phyloP scores from a whole-genome alignment of 2,329 filamentous ascomycete species.

The Juglanconis oblonga region DNA sequence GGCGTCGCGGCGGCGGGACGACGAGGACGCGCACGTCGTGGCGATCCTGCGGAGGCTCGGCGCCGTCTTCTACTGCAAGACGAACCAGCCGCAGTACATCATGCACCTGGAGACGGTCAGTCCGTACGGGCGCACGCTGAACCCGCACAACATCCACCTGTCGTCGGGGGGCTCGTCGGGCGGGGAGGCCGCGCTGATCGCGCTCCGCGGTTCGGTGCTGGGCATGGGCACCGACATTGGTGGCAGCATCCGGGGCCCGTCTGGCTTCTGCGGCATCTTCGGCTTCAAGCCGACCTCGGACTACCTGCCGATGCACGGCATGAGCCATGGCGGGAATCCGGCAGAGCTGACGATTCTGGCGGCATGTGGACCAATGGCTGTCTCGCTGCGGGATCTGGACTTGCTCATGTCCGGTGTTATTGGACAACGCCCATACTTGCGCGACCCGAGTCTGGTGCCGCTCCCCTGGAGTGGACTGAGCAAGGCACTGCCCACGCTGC shows the following conservation, averaged over 20 bases:
- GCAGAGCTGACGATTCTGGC: slow-evolving; percentile 33
- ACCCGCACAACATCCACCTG: slow-evolving; percentile 58
- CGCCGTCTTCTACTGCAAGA: slow-evolving; percentile 65
- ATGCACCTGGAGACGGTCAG: slow-evolving; percentile 58
- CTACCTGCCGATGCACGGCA: slow-evolving; percentile 26
- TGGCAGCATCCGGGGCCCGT: slow-evolving; percentile 38
- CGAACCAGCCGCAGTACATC: slow-evolving; percentile 62
- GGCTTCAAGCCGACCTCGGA: slow-evolving; percentile 25
- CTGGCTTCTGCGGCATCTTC: slow-evolving; percentile 32
- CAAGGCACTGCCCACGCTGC: slow-evolving; percentile 11
- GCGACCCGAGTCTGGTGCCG: slow-evolving; percentile 28
- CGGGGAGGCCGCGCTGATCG: slow-evolving; percentile 45
- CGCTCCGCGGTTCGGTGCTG: slow-evolving; percentile 38
- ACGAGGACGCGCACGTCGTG: slow-evolving; percentile 54
- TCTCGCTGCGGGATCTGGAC: slow-evolving; percentile 32
- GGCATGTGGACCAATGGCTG: slow-evolving; percentile 33
- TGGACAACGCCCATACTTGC: slow-evolving; percentile 24
- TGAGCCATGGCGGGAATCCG: slow-evolving; percentile 22
- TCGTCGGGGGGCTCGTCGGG: slow-evolving; percentile 64
- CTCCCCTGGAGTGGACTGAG: slow-evolving; percentile 31
- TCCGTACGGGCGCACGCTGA: slow-evolving; percentile 59
- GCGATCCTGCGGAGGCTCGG: slow-evolving; percentile 54
- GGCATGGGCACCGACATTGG: slow-evolving; percentile 42
- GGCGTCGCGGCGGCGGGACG: slow-evolving; percentile 45
- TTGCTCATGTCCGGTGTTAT: slow-evolving; percentile 29